Base-by-base conservation (phyloP, 306 rosid species). In the Rosa chinensis region DNA sequence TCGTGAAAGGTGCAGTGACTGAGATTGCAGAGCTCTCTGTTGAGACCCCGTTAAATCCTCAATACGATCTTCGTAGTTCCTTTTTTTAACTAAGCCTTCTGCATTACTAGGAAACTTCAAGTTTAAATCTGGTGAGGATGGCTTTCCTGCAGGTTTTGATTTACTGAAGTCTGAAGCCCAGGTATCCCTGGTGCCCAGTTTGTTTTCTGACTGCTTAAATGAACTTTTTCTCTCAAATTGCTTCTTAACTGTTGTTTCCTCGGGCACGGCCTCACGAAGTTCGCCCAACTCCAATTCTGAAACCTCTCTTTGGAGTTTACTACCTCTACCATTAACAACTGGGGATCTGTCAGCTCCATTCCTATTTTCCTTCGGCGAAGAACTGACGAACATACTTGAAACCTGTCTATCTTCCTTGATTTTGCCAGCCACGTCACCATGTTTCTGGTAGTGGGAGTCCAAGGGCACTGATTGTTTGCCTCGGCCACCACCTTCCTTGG, bases 251-350 rank as follows among this genome's bases (percentile, higher is more conserved):
- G 74, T 84, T 68, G 83, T 80, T 73, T 88, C 96, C 81, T 93
- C 99, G 2, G 92, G 88, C 73, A 88, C 79, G 45, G 93, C 91
- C 80, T 94, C 98, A 71, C 97, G 98, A 81, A 95, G 90, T 88
- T 95, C 99, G 12, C 99, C 99, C 84, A 95, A 76, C 86, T 95
- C 98, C 87, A 91, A 86, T 78, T 95, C 99, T 75, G 99, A 95
- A 84, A 79, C 80, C 88, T 91, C 98, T 89, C 98, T 85, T 83
- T 90, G 97, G 82, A 95, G 99, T 72, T 77, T 67, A 77, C 87
- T 78, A 78, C 86, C 92, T 79, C 80, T 90, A 72, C 93, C 97
- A 85, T 90, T 88, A 79, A 80, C 68, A 79, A 72, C 78, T 75
- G 97, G 94, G 71, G 92, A 92, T 84, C 78, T 80, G 62, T 82